Evolutionary conservation across 202 grass and related monocot species (phyloP).

Genomic region (Schoenoplectus tabernaemontani): DNA sequence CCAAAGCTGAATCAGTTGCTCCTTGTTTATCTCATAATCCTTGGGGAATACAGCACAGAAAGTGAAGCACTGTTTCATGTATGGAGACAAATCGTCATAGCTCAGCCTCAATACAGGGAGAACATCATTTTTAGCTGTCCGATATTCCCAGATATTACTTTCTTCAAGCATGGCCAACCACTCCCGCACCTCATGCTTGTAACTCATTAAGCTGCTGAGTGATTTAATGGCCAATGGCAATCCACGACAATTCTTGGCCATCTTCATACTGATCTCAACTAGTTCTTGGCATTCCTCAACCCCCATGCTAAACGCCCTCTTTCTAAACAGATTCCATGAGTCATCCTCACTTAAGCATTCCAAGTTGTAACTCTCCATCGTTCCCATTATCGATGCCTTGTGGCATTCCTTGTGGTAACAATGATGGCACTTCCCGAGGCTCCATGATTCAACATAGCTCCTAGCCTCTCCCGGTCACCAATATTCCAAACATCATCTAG

Average conservation of each 20-base stretch:
- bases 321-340: conserved; percentile 17
- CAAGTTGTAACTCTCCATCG: background rate
- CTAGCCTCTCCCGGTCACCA: background rate
- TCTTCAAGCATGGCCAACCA: conserved; percentile 6
- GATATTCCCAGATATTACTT: background rate
- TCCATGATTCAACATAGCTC: background rate
- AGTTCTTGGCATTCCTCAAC: background rate
- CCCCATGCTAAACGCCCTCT: conserved; percentile 8
- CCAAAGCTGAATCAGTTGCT: conserved; percentile 28
- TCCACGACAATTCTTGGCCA: background rate
- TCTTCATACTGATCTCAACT: background rate
- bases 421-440: background rate
- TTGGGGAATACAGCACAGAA: conserved; percentile 31
- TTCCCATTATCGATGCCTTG: background rate
- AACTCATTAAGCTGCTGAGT: conserved; percentile 18
- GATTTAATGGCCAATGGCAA: conserved; percentile 7
- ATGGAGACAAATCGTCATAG: conserved; percentile 18
- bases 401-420: background rate
- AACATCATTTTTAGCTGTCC: background rate
- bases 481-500: conserved; percentile 29
- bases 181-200: background rate
- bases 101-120: conserved; percentile 28
- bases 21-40: conserved; percentile 29
- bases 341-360: background rate
- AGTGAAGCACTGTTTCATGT: conserved; percentile 37